phyloP scores from a whole-genome alignment of 1,139 yeast genomes.

The Scheffersomyces titani region DNA sequence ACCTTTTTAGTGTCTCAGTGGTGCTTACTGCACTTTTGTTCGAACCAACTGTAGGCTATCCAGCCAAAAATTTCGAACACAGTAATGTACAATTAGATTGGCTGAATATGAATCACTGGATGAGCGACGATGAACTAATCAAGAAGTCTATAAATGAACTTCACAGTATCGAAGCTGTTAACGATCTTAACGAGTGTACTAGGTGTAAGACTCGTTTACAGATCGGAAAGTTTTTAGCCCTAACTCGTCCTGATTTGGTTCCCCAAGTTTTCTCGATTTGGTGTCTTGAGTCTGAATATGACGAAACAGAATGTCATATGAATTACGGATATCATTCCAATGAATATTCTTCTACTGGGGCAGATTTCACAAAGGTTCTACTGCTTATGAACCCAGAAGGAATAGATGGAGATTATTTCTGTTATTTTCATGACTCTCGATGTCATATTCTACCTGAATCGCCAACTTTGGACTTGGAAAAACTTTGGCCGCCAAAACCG shows the following conservation, averaged over 20 bases:
- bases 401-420: constrained; percentile 54
- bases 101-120: constrained; percentile 11
- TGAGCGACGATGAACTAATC: constrained; percentile 16
- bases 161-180: constrained; percentile 21
- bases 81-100: constrained; percentile 1
- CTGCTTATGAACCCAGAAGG: constrained; percentile 48
- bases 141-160: constrained; percentile 15
- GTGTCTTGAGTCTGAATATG: constrained; percentile 43
- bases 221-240: constrained; percentile 41
- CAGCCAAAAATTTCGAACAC: background rate
- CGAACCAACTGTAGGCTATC: background rate
- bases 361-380: constrained; percentile 48
- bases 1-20: background rate
- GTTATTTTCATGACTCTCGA: constrained; percentile 46
- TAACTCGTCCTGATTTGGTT: constrained; percentile 42
- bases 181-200: constrained; percentile 30
- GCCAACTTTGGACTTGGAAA: constrained; percentile 38
- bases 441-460: constrained; percentile 47
- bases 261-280: constrained; percentile 42
- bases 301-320: constrained; percentile 19
- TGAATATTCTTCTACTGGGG: constrained; percentile 21
- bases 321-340: constrained; percentile 24
- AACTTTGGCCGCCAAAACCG: constrained; percentile 42
- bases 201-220: constrained; percentile 40
- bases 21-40: background rate